phyloP scores from a whole-genome alignment of 2,329 filamentous ascomycete species.

The Aspergillus arachidicola region DNA sequence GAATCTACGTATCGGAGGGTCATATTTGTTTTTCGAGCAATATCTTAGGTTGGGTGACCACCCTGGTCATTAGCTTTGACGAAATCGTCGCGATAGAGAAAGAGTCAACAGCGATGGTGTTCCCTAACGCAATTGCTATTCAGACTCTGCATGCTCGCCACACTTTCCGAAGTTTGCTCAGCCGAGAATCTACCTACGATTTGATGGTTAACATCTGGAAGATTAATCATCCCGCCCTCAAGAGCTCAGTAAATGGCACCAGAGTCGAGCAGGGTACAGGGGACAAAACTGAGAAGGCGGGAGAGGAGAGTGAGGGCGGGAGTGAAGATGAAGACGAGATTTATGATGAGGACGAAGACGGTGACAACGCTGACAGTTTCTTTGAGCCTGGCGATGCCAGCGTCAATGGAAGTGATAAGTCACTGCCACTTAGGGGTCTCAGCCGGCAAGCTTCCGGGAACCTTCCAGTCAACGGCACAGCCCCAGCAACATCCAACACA shows the following conservation, averaged over 20 bases:
- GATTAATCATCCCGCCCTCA: constrained; percentile 86
- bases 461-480: constrained; percentile 36
- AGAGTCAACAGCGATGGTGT: constrained; percentile 89
- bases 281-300: constrained; percentile 83
- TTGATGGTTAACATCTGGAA: constrained; percentile 98
- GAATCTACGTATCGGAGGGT: constrained; percentile 94
- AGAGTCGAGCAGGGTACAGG: constrained; percentile 77
- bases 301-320: constrained; percentile 71
- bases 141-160: constrained; percentile 94
- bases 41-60: constrained; percentile 97
- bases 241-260: constrained; percentile 88
- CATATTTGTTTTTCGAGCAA: constrained; percentile 99
- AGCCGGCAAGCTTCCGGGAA: constrained; percentile 71
- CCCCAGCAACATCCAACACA: constrained; percentile 38
- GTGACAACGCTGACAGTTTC: constrained; percentile 62
- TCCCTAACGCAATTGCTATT: constrained; percentile 97
- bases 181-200: constrained; percentile 93
- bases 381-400: constrained; percentile 58
- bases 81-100: constrained; percentile 97
- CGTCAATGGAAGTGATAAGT: constrained; percentile 55
- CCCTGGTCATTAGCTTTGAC: constrained; percentile 95
- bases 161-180: constrained; percentile 92
- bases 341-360: constrained; percentile 55
- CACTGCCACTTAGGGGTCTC: constrained; percentile 54
- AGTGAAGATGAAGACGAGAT: constrained; percentile 72